Evolutionary conservation across 306 rosid genomes (phyloP).

Genomic region (Medicago ruthenica): DNA sequence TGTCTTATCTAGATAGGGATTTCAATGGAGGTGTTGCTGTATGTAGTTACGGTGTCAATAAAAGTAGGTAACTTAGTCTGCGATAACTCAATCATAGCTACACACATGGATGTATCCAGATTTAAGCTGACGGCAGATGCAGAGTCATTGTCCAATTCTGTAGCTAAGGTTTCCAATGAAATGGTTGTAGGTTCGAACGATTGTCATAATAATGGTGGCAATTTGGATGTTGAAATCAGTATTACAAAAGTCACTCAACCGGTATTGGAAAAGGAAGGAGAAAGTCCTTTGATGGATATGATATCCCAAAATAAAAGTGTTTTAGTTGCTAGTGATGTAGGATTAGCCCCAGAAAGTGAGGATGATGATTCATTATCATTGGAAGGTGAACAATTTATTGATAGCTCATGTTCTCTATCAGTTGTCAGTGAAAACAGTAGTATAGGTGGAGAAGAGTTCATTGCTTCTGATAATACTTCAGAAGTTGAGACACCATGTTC

Average conservation of each 20-base stretch:
- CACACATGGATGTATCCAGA: slow-evolving; percentile 70
- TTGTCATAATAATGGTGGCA: slow-evolving; percentile 49
- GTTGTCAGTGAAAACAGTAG: slow-evolving; percentile 79
- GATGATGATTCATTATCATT: slow-evolving; percentile 78
- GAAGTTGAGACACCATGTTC: slow-evolving; percentile 63
- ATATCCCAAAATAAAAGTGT: slow-evolving; percentile 53
- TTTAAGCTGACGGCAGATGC: slow-evolving; percentile 74
- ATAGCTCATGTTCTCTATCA: slow-evolving; percentile 75
- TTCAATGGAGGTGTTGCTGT: slow-evolving; percentile 86
- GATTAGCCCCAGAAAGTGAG: slow-evolving; percentile 55
- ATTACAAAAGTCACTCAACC: slow-evolving; percentile 40
- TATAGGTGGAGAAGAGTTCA: slow-evolving; percentile 72
- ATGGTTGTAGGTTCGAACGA: slow-evolving; percentile 49
- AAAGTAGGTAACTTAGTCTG: slow-evolving; percentile 79
- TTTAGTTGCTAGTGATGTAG: slow-evolving; percentile 51
- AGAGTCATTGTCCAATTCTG: slow-evolving; percentile 63
- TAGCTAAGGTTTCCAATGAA: slow-evolving; percentile 54
- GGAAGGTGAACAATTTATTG: slow-evolving; percentile 75
- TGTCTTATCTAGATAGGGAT: slow-evolving; percentile 60
- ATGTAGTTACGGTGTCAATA: slow-evolving; percentile 69
- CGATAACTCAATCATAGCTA: slow-evolving; percentile 66
- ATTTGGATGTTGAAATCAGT: slow-evolving; percentile 53
- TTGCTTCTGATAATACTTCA: slow-evolving; percentile 57
- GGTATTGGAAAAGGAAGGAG: slow-evolving; percentile 51
- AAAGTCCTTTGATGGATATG: slow-evolving; percentile 51